These are phyloP conservation scores for Suillus alpinus DNA, from an alignment of 768 basidiomycete species.

Conservation along the genomic window DNA sequence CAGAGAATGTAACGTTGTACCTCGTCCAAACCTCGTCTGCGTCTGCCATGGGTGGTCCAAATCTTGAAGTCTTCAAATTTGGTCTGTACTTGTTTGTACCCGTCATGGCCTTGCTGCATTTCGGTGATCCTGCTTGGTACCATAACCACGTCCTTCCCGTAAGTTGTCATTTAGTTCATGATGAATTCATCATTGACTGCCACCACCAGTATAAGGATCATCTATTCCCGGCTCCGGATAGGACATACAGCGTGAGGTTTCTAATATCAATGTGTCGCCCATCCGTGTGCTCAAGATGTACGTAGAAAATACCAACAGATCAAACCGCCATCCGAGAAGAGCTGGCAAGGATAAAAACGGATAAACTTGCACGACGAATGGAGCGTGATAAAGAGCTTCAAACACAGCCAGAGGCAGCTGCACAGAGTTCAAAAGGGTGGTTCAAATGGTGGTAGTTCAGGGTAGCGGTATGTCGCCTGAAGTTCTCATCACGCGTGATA, in stretches of 20 bases:
- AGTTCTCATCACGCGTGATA: neutral
- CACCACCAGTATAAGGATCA: slow-evolving; percentile 64
- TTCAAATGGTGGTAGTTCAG: slow-evolving; percentile 22
- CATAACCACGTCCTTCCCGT: slow-evolving; percentile 74
- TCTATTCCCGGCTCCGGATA: slow-evolving; percentile 63
- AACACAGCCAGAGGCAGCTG: slow-evolving; percentile 13
- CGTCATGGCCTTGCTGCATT: slow-evolving; percentile 75
- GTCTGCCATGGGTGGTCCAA: slow-evolving; percentile 63
- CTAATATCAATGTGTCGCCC: neutral
- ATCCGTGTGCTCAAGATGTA: slow-evolving; percentile 1
- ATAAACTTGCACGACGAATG: slow-evolving; percentile 44
- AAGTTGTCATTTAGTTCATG: slow-evolving; percentile 19
- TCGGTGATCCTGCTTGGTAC: slow-evolving; percentile 89
- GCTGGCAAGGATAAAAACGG: slow-evolving; percentile 67
- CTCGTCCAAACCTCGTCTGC: too few relatives aligned
- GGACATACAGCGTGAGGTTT: slow-evolving; percentile 47
- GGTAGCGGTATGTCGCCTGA: neutral
- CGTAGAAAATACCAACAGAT: slow-evolving; percentile 62
- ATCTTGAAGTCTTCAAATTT: slow-evolving; percentile 90
- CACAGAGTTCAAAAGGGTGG: slow-evolving; percentile 25
- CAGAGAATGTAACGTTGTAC: too few relatives aligned
- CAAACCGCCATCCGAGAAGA: slow-evolving; percentile 65
- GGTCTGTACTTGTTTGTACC: slow-evolving; percentile 84
- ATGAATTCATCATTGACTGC: neutral
- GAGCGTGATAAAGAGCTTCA: slow-evolving; percentile 42